A percentile compares a stretch with the other conserved stretches of the same genome.
Conservation (phyloP, 495 filamentous ascomycete genomes). For the Penicillium coffeae region DNA sequence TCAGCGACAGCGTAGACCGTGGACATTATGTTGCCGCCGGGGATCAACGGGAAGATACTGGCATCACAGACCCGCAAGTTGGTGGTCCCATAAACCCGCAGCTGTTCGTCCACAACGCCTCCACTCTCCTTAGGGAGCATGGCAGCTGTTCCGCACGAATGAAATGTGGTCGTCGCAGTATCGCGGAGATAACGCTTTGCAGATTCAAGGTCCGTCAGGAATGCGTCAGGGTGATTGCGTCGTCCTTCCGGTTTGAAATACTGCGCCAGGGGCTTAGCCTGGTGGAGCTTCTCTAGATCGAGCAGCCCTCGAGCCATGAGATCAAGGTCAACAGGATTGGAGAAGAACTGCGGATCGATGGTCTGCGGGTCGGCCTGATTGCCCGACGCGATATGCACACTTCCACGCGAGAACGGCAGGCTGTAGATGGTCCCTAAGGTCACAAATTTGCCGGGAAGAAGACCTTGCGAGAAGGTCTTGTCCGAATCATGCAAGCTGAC, state of each 20-base stretch:
- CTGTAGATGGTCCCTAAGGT: background rate
- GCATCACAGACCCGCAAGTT: constrained; percentile 45
- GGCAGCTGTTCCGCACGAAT: constrained; percentile 36
- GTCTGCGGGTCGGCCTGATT: background rate
- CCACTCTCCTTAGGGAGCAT: constrained; percentile 52
- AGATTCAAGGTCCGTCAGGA: constrained; percentile 12
- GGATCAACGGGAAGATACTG: constrained; percentile 49
- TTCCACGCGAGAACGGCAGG: constrained; percentile 10
- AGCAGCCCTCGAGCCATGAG: background rate
- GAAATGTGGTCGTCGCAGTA: constrained; percentile 18
- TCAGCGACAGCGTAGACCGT: constrained; percentile 54
- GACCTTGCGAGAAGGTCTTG: constrained; percentile 4
- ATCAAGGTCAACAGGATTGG: background rate
- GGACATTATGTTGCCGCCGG: constrained; percentile 40
- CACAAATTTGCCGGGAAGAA: constrained; percentile 11
- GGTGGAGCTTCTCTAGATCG: too few species aligned
- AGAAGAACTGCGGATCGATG: constrained; percentile 3
- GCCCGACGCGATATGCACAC: constrained; percentile 4
- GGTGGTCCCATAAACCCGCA: constrained; percentile 39
- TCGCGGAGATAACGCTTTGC: constrained; percentile 14
- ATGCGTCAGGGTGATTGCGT: constrained; percentile 2
- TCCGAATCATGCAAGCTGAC: constrained; percentile 5
- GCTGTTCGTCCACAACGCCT: constrained; percentile 39
- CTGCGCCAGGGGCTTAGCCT: too few species aligned
- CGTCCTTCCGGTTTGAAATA: background rate